Evolutionary conservation across 805 yeast genomes (phyloP).

Genomic region (Wickerhamiella spandovensis): DNA sequence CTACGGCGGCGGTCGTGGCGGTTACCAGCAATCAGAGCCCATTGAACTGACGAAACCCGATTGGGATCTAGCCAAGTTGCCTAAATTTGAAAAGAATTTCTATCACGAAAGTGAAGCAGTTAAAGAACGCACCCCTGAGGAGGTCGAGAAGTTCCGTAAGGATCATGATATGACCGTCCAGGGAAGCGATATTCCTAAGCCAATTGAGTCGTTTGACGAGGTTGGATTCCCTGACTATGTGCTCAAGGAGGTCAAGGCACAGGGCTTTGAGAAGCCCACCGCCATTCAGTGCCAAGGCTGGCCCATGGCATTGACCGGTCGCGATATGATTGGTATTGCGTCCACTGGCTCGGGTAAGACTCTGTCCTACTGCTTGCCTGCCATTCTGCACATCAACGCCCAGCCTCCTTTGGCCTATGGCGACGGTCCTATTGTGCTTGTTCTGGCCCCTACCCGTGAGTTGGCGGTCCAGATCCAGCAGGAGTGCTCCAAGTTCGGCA

Average conservation of each 20-base stretch:
- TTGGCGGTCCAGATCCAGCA: conserved; percentile 94
- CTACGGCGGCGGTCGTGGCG: conserved; percentile 30
- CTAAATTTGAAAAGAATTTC: conserved; percentile 89
- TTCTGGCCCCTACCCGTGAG: conserved; percentile 97
- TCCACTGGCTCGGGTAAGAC: conserved; percentile 99
- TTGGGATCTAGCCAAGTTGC: conserved; percentile 67
- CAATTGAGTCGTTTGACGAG: conserved; percentile 84
- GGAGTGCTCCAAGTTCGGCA: conserved; percentile 92
- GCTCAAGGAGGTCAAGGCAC: conserved; percentile 70
- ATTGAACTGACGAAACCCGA: conserved; percentile 47
- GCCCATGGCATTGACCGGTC: conserved; percentile 99
- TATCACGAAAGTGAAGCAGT: conserved; percentile 78
- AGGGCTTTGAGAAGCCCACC: conserved; percentile 90
- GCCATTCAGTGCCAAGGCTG: conserved; percentile 99
- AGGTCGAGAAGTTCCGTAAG: conserved; percentile 62
- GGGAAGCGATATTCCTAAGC: conserved; percentile 86
- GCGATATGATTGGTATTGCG: conserved; percentile 98
- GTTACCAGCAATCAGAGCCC: conserved; percentile 12
- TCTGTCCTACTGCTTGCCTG: conserved; percentile 89
- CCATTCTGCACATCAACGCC: conserved; percentile 95
- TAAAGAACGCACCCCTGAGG: conserved; percentile 57
- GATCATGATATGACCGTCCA: conserved; percentile 72
- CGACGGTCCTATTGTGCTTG: conserved; percentile 94
- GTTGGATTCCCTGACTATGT: conserved; percentile 97
- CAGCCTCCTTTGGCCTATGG: conserved; percentile 88